Conservation (phyloP, 345 rosid species). For the Sisymbrium altissimum region DNA sequence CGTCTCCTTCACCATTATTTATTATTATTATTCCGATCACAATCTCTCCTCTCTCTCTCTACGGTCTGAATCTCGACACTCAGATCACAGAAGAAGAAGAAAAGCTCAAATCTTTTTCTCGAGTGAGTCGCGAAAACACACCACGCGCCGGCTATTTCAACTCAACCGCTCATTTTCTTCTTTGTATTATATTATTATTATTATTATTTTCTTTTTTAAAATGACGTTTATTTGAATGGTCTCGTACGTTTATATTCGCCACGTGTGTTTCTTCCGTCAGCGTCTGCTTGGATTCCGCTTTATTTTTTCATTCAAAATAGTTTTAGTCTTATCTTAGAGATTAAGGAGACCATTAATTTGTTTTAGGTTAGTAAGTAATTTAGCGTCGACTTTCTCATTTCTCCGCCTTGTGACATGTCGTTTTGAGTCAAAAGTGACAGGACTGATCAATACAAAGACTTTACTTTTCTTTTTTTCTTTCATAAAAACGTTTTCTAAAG, state of each 20-base stretch:
- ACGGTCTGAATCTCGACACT: background rate
- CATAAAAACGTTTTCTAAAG: background rate
- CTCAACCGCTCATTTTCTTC: constrained; percentile 26
- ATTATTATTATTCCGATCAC: constrained; percentile 12
- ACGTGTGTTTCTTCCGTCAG: constrained; percentile 31
- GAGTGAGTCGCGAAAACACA: background rate
- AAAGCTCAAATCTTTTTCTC: background rate
- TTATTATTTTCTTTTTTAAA: background rate
- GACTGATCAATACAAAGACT: background rate
- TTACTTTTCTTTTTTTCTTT: background rate
- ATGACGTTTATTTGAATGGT: constrained; percentile 8
- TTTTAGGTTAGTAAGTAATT: background rate
- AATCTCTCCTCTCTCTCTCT: too few relatives aligned
- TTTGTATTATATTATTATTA: background rate
- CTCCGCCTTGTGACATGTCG: background rate
- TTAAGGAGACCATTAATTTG: background rate
- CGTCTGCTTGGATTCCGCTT: constrained; percentile 2
- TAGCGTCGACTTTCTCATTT: background rate
- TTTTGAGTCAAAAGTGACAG: background rate
- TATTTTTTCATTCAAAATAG: background rate
- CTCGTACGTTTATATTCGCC: constrained; percentile 20
- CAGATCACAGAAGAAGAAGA: background rate
- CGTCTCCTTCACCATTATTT: constrained; percentile 79
- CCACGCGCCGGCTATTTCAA: constrained; percentile 24
- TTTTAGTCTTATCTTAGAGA: background rate